Evolutionary conservation across 345 rosid species (phyloP).

Genomic region (Syzygium aromaticum): DNA sequence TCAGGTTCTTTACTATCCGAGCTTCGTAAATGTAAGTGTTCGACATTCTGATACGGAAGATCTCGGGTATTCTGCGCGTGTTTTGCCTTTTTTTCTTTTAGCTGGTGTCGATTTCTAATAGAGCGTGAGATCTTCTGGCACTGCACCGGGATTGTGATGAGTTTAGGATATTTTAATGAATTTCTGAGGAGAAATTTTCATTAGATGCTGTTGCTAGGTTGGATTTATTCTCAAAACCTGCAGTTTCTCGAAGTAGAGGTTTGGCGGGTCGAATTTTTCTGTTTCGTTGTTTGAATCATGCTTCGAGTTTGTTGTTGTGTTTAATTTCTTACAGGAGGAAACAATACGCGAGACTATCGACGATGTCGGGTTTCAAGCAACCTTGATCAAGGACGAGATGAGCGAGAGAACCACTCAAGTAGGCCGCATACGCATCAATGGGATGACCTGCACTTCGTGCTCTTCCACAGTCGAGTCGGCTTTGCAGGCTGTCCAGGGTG

Average conservation of each 20-base stretch:
- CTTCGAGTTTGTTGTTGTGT: background rate
- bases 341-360: conserved; percentile 78
- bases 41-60: background rate
- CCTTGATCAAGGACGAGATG: conserved; percentile 41
- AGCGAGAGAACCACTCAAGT: conserved; percentile 45
- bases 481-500: conserved; percentile 53
- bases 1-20: conserved; percentile 58
- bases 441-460: conserved; percentile 94
- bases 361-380: conserved; percentile 76
- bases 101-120: background rate
- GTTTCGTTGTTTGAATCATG: background rate
- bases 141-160: background rate
- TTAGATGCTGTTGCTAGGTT: background rate
- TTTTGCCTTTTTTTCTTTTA: background rate
- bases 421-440: conserved; percentile 62
- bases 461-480: conserved; percentile 63
- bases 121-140: background rate
- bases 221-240: background rate
- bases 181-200: background rate
- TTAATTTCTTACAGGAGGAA: conserved; percentile 41
- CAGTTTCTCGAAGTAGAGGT: background rate
- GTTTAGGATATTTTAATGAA: background rate
- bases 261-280: background rate
- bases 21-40: conserved; percentile 45
- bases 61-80: background rate